Percentiles rank a stretch among this genome's conserved stretches.
Evolutionary conservation across 1,284 basidiomycete genomes (phyloP).

Genomic region (Fereydounia khargensis): DNA sequence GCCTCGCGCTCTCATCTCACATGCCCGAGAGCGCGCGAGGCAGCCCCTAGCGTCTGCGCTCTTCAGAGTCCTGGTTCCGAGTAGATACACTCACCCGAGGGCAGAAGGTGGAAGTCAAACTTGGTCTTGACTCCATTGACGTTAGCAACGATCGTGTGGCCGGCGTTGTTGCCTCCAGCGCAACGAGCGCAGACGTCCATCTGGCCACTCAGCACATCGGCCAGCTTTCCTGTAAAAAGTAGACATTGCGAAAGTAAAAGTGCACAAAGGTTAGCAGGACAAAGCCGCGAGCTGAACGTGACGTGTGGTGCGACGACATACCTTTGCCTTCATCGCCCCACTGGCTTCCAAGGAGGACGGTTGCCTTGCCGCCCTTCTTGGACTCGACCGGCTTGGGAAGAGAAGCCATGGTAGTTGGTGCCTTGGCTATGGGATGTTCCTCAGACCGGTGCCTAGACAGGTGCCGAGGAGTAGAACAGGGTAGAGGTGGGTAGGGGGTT

Average conservation of each 20-base stretch:
- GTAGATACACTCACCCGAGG: too few species aligned
- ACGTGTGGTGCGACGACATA: too few species aligned
- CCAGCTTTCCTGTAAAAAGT: constrained; percentile 56
- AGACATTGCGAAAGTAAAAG: too few species aligned
- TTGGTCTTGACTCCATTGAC: constrained; percentile 72
- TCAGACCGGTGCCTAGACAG: too few species aligned
- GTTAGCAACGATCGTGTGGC: constrained; percentile 92
- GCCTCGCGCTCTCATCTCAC: too few species aligned
- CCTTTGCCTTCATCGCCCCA: constrained; percentile 57
- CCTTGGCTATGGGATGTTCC: too few species aligned
- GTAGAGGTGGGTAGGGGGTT: not conserved
- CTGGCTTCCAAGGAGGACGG: constrained; percentile 54
- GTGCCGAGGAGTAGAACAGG: not conserved
- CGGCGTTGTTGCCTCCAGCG: constrained; percentile 97
- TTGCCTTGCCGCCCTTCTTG: constrained; percentile 47
- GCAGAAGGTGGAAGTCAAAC: constrained; percentile 93
- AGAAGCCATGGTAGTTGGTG: constrained; percentile 45
- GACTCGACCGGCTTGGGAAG: constrained; percentile 52
- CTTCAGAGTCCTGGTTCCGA: too few species aligned
- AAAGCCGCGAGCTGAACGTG: too few species aligned
- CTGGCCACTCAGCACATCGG: constrained; percentile 63
- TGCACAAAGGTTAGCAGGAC: too few species aligned
- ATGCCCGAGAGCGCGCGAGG: too few species aligned
- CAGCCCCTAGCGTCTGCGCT: too few species aligned
- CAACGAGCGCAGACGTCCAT: constrained; percentile 92